Percentiles rank a stretch among this genome's conserved stretches.
These are phyloP conservation scores for Wallacemonas rigidus DNA, from an alignment of 208 protist species.

Conservation along the genomic window DNA sequence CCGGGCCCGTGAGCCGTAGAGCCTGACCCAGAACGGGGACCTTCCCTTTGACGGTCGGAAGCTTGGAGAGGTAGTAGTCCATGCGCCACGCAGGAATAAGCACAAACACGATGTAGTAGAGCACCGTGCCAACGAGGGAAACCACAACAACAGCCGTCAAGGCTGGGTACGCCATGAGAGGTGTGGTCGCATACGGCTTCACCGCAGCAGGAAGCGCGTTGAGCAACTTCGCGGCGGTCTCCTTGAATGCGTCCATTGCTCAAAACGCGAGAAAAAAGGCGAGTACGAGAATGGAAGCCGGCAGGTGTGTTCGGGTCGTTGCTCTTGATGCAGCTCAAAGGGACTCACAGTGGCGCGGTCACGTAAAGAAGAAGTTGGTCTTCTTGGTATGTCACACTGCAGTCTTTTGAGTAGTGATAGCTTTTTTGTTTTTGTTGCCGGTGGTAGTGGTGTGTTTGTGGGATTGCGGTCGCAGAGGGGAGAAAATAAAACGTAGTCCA, in stretches of 20 bases:
- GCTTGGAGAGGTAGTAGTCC: conserved; percentile 64
- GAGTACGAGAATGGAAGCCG: conserved; percentile 10
- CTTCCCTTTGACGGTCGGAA: conserved; percentile 63
- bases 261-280: not conserved
- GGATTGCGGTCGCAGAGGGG: too few species aligned
- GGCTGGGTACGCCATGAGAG: conserved; percentile 19
- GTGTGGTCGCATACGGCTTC: conserved; percentile 25
- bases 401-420: too few species aligned
- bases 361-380: not conserved
- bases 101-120: conserved; percentile 53
- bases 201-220: conserved; percentile 4
- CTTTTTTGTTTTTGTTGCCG: too few species aligned
- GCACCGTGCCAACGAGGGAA: conserved; percentile 29
- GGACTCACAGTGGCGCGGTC: too few species aligned
- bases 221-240: not conserved
- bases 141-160: conserved; percentile 21
- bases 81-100: conserved; percentile 60
- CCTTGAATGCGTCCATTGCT: conserved; percentile 13
- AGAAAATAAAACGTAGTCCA: too few species aligned
- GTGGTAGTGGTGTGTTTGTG: too few species aligned
- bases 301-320: not conserved
- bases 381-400: conserved; percentile 4
- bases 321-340: too few species aligned
- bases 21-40: conserved; percentile 81
- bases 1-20: conserved; percentile 58